These are phyloP conservation scores for Yamadazyma takamatsuzukensis DNA, from an alignment of 805 yeast genomes.

Conservation along the genomic window DNA sequence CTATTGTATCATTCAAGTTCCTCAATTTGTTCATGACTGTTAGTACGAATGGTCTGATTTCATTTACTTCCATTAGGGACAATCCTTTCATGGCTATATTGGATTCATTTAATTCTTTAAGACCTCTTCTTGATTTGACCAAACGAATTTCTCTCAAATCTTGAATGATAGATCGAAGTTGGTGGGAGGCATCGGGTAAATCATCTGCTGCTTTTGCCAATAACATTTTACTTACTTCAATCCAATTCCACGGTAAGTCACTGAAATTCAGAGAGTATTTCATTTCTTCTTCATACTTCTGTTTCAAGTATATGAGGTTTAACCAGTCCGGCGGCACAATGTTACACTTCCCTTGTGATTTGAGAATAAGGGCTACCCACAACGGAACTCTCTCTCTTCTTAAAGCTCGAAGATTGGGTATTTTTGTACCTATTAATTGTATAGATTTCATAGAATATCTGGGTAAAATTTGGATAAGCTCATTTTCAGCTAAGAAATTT, in stretches of 20 bases:
- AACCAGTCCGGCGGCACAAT: conserved; percentile 89
- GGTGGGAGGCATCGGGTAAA: conserved; percentile 67
- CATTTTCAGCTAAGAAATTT: conserved; percentile 82
- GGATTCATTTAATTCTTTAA: conserved; percentile 72
- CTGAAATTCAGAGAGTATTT: conserved; percentile 57
- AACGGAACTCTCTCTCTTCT: conserved; percentile 69
- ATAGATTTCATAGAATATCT: conserved; percentile 66
- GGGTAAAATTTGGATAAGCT: conserved; percentile 70
- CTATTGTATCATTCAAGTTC: conserved; percentile 41
- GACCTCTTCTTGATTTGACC: conserved; percentile 77
- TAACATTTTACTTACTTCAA: conserved; percentile 70
- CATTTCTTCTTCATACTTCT: conserved; percentile 64
- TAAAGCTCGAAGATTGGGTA: conserved; percentile 64
- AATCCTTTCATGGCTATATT: conserved; percentile 81
- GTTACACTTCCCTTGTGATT: conserved; percentile 81
- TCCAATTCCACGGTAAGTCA: conserved; percentile 83
- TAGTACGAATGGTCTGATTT: conserved; percentile 77
- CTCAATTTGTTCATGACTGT: conserved; percentile 76
- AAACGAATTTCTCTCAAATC: conserved; percentile 82
- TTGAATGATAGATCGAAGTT: conserved; percentile 65
- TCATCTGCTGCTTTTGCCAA: conserved; percentile 76
- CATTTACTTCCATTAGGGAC: conserved; percentile 82
- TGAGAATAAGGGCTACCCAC: conserved; percentile 83
- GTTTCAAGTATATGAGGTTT: conserved; percentile 47
- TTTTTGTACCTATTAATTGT: conserved; percentile 57